phyloP scores from a whole-genome alignment of 352 stramenopile species.

The Phytophthora fragariaefolia region DNA sequence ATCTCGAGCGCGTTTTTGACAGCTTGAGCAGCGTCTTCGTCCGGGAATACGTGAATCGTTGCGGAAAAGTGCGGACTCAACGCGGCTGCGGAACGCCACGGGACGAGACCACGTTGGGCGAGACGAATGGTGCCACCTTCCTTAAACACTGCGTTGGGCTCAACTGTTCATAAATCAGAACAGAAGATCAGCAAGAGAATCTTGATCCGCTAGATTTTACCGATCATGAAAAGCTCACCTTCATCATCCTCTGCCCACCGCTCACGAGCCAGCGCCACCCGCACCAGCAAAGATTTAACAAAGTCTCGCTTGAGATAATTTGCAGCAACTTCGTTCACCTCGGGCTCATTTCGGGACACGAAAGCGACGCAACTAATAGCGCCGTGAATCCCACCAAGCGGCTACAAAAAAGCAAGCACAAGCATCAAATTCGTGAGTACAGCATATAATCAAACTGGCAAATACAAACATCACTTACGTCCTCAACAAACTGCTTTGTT shows the following conservation, averaged over 20 bases:
- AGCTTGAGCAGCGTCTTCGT: conserved; percentile 47
- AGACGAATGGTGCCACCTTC: conserved; percentile 49
- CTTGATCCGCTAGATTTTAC: conserved; percentile 16
- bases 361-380: conserved; percentile 63
- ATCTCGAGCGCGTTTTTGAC: conserved; percentile 71
- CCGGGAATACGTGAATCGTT: conserved; percentile 52
- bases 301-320: conserved; percentile 74
- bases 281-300: conserved; percentile 64
- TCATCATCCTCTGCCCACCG: conserved; percentile 45
- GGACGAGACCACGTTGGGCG: conserved; percentile 51
- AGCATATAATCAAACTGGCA: background rate
- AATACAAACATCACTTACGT: conserved; percentile 23
- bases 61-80: conserved; percentile 44
- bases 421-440: conserved; percentile 9
- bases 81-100: conserved; percentile 38
- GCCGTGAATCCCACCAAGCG: conserved; percentile 52
- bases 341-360: conserved; percentile 42
- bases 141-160: conserved; percentile 37
- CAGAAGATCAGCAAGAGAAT: conserved; percentile 27
- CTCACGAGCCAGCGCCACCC: conserved; percentile 62
- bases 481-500: conserved; percentile 20
- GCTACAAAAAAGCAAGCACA: conserved; percentile 17
- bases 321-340: conserved; percentile 43
- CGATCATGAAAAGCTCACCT: conserved; percentile 26
- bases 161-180: conserved; percentile 29